phyloP scores from a whole-genome alignment of 2,329 filamentous ascomycete species.

The Neobulgaria alba region DNA sequence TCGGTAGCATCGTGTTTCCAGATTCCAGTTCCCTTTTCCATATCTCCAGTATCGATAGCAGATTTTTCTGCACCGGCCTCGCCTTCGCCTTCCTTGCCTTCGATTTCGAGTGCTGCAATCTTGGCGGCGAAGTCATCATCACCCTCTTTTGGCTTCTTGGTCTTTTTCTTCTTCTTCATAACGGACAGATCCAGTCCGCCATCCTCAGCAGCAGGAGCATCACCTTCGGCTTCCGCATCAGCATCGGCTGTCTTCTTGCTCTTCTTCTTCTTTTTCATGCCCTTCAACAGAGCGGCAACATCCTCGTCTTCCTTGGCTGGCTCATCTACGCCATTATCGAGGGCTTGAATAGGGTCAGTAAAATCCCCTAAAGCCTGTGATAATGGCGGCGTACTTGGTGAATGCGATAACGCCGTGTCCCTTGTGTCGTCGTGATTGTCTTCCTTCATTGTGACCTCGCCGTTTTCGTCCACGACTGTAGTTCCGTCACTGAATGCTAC shows the following conservation, averaged over 20 bases:
- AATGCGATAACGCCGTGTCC: slow-evolving; percentile 73
- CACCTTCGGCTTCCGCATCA: slow-evolving; percentile 50
- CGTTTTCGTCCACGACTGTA: slow-evolving; percentile 82
- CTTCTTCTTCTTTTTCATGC: slow-evolving; percentile 79
- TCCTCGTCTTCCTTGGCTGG: slow-evolving; percentile 38
- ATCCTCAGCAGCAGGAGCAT: slow-evolving; percentile 37
- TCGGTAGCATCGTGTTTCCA: slow-evolving; percentile 30
- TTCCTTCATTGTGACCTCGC: slow-evolving; percentile 70
- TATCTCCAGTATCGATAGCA: slow-evolving; percentile 25
- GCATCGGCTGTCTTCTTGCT: slow-evolving; percentile 69
- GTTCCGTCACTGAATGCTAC: slow-evolving; percentile 88
- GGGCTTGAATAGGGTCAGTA: slow-evolving; percentile 39
- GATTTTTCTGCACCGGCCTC: slow-evolving; percentile 12
- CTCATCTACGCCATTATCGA: slow-evolving; percentile 28
- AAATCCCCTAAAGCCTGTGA: slow-evolving; percentile 46
- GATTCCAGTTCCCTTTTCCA: slow-evolving; percentile 30
- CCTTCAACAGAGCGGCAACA: slow-evolving; percentile 59
- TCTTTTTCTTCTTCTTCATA: slow-evolving; percentile 32
- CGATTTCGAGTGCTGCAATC: slow-evolving; percentile 27
- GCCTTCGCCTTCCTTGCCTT: slow-evolving; percentile 23
- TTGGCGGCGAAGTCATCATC: slow-evolving; percentile 29
- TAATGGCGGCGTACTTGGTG: slow-evolving; percentile 53
- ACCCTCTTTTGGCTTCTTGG: slow-evolving; percentile 28
- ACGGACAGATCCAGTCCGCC: slow-evolving; percentile 36
- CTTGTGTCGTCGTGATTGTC: slow-evolving; percentile 64